Base-by-base conservation (phyloP, 2,329 filamentous ascomycete genomes). In the Penicillium expansum region DNA sequence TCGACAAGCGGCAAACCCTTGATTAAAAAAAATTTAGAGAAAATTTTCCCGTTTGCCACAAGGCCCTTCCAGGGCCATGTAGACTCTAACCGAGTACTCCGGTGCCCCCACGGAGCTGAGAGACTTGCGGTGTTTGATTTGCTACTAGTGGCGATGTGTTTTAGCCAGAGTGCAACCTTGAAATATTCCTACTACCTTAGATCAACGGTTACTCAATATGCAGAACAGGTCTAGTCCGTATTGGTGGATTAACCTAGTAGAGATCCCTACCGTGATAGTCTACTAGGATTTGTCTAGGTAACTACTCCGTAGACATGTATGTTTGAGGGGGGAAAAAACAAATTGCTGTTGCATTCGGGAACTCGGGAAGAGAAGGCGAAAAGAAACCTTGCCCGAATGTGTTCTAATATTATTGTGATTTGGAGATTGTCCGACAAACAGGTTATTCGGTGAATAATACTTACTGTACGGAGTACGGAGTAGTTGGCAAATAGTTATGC, bases 121-220 rank as follows among this genome's bases (percentile, higher is more conserved):
- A 22, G 37, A 45, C 35, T 37, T 6, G 6, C 14, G 33, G 29
- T n/a, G 30, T 41, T 22, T 48, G 52, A 43, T 50, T 55, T 49
- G 52, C 52, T 47, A 48, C 33, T 42, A 37, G 52, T 49, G 42
- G 35, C 16, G 37, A 55, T 44, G 16, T 44, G 48, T 52, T 39
- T 45, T 37, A 49, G 39, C 7, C 24, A 27, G 18, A 56, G 53
- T 56, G 54, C 48, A 52, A 56, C 54, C 14, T 43, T 27, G 22
- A 4, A 5, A 43, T 27, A 47, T 29, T 52, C 41, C 30, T 30
- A 14, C 53, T 32, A 55, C 47, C 14, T 29, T 52, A 18, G 33
- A 56, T 52, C 48, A 47, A 52, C 48, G 41, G 41, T 55, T 32
- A 50, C 52, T 43, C 52, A 24, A 35, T 38, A 53, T 56, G 42